Evolutionary conservation across 805 yeast species (phyloP).

Genomic region (Metschnikowia henanensis): DNA sequence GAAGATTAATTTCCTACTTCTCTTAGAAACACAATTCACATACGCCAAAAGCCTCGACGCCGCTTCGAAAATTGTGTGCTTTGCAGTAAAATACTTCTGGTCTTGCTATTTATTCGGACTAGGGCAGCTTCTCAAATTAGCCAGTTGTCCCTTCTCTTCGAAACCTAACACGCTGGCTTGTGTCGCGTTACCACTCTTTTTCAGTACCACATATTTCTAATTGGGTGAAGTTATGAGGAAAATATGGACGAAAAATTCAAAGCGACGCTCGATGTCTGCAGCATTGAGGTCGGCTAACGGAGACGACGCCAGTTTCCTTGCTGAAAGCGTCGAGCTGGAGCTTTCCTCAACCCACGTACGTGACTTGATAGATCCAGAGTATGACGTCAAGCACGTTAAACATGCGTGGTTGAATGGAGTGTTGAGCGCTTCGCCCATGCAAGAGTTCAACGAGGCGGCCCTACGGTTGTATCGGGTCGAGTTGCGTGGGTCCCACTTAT

Average conservation of each 20-base stretch:
- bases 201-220: background rate
- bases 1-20: background rate
- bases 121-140: background rate
- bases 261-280: slow-evolving; percentile 17
- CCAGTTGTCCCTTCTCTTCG: background rate
- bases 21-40: too few relatives aligned
- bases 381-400: slow-evolving; percentile 31
- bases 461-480: slow-evolving; percentile 21
- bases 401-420: slow-evolving; percentile 41
- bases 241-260: slow-evolving; percentile 20
- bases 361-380: slow-evolving; percentile 28
- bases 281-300: slow-evolving; percentile 6
- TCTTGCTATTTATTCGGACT: background rate
- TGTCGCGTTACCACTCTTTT: background rate
- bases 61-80: too few relatives aligned
- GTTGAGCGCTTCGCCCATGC: slow-evolving; percentile 31
- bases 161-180: slow-evolving; percentile 3
- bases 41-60: background rate
- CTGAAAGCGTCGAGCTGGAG: slow-evolving; percentile 7
- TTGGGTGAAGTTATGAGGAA: slow-evolving; percentile 13
- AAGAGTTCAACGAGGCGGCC: slow-evolving; percentile 24
- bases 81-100: too few relatives aligned
- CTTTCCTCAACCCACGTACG: slow-evolving; percentile 16
- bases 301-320: slow-evolving; percentile 1
- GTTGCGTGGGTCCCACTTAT: slow-evolving; percentile 65